Evolutionary conservation across 1,284 basidiomycete genomes (phyloP), one percentile per base, ranked within the genome.

Genomic region (Filobasidium uniguttulatum): DNA sequence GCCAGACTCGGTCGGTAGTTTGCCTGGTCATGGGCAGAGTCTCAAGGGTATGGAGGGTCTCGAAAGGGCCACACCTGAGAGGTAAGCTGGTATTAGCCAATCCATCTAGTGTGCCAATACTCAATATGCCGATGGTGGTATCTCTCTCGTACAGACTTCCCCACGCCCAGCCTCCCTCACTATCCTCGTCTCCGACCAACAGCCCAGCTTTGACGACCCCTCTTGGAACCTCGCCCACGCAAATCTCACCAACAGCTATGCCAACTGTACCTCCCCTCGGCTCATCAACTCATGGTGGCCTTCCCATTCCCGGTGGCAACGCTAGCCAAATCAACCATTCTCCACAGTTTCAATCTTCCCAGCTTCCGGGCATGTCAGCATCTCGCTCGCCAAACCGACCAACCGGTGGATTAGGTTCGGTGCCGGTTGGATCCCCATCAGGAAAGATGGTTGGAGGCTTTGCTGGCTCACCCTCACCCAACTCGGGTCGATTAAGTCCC

Each of bases 41-140:
- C n/a, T 43, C 25, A 43, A 19, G 15, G 40, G 40, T 5, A 43
- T 43, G 40, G 40, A 43, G 29, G 40, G 40, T 9, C 19, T 43
- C 12, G 84, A 88, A 43, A 94, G 94, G 59, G 90, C 90, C 22
- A 91, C 86, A 67, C 89, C 90, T 26, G 86, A 94, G 72, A 87
- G 86, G 87, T 89, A 63, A 56, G 83, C 73, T n/a, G 19, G 10
- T n/a, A n/a, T n/a, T n/a, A n/a, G n/a, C n/a, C n/a, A n/a, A n/a
- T n/a, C n/a, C n/a, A n/a, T n/a, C n/a, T n/a, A n/a, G n/a, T n/a
- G n/a, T n/a, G n/a, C n/a, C n/a, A n/a, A n/a, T n/a, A n/a, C n/a
- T n/a, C n/a, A n/a, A n/a, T n/a, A n/a, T n/a, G 31, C 15, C 7
- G 15, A 17, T 17, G 35, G 7, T n/a, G 8, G 9, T 8, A 19